These are phyloP conservation scores for Cyanodermella asteris DNA, from an alignment of 2,329 filamentous ascomycete genomes.

Conservation along the genomic window DNA sequence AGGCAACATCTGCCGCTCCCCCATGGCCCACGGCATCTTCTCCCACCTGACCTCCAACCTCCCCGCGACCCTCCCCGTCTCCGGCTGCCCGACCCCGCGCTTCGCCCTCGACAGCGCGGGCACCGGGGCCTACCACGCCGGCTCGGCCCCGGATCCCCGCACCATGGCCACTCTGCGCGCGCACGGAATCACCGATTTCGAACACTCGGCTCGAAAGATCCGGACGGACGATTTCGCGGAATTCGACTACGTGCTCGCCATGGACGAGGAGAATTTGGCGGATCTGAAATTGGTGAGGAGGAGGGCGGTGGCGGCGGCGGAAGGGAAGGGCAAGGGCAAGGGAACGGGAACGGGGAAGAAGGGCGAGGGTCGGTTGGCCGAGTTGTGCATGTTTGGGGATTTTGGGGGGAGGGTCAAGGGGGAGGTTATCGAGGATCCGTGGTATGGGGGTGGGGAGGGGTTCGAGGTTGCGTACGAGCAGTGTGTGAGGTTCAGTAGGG, in stretches of 20 bases:
- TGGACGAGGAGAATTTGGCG: conserved; percentile 67
- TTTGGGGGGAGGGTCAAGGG: conserved; percentile 43
- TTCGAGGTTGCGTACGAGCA: conserved; percentile 80
- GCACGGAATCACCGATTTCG: conserved; percentile 57
- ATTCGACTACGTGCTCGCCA: conserved; percentile 88
- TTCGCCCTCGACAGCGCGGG: conserved; percentile 75
- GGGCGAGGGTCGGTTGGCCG: conserved; percentile 19
- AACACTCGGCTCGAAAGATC: conserved; percentile 57
- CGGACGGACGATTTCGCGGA: conserved; percentile 49
- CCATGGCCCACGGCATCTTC: conserved; percentile 94
- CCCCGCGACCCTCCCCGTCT: conserved; percentile 32
- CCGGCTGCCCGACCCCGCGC: too few relatives aligned
- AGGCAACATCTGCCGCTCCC: conserved; percentile 84
- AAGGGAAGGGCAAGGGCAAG: conserved; percentile 12
- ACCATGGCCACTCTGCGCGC: conserved; percentile 58
- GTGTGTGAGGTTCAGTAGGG: conserved; percentile 51
- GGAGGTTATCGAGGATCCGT: conserved; percentile 69
- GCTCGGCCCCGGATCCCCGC: conserved; percentile 55
- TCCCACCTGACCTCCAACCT: conserved; percentile 40
- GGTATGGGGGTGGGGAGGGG: conserved; percentile 67
- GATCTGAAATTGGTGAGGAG: conserved; percentile 42
- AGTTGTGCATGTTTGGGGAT: conserved; percentile 67
- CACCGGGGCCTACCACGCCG: conserved; percentile 69
- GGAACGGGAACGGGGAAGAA: conserved; percentile 15
- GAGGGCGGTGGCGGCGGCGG: conserved; percentile 28